Evolutionary conservation across 83 land plant species (phyloP), one percentile per base, ranked within the genome.

Genomic region (Isoetes engelmannii): DNA sequence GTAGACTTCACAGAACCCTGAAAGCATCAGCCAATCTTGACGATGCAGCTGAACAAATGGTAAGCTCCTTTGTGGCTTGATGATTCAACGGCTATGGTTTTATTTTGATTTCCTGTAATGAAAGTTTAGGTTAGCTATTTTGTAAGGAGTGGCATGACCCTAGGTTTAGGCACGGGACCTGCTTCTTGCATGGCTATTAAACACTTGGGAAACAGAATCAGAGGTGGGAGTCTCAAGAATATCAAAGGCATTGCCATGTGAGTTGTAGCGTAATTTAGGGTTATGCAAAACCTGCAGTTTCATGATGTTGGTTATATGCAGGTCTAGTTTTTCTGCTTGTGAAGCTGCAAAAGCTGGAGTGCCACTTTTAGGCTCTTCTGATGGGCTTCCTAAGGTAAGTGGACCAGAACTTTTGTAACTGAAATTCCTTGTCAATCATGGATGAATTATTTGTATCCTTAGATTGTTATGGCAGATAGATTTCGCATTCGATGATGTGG

Each of bases 401-500:
- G 41, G 37, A 19, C 44, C 60, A 56, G 54, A 51, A 53, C 18
- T 6, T 72, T 67, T 47, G 60, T 70, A 63, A 42, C 5, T 55
- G 57, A 61, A 47, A 28, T 45, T 57, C 45, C 10, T 50, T 68
- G 15, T 13, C 20, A 54, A 9, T 49, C 43, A 55, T 45, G 43
- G 43, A 20, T 45, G 43, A 4, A 20, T 63, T 4, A 37, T 15
- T 44, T 44, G n/a, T 17, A 61, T 41, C 43, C 37, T 65, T 54
- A 37, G 19, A 48, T n/a, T 49, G 5, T 12, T 44, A 69, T 67
- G 67, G 62, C 65, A 86, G 86, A 74, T 84, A 68, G 87, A 87
- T 77, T 75, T 87, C 68, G 80, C 83, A 51, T 84, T 87, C 75
- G 74, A 80, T 78, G 87, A 87, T 82, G 87, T 81, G 56, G 87